These are phyloP conservation scores for Epithele typhae DNA, from an alignment of 768 basidiomycete species.

Conservation along the genomic window DNA sequence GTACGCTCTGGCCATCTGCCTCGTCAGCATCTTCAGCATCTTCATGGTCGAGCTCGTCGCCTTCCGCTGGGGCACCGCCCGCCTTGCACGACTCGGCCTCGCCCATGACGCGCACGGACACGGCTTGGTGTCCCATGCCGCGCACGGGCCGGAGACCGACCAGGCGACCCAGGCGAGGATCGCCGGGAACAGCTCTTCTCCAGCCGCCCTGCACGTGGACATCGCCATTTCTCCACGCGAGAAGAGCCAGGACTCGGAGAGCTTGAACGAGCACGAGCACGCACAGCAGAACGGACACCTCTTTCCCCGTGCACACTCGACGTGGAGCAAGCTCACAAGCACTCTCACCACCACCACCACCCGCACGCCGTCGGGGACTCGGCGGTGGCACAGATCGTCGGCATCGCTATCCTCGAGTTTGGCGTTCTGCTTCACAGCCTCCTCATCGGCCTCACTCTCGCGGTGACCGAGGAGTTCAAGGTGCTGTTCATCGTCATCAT, in stretches of 20 bases:
- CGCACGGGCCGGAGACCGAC: constrained; percentile 63
- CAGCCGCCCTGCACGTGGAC: constrained; percentile 3
- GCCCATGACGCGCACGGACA: constrained; percentile 69
- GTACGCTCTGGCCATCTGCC: constrained; percentile 76
- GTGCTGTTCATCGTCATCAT: constrained; percentile 85
- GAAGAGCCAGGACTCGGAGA: constrained; percentile 5
- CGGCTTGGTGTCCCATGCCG: constrained; percentile 47
- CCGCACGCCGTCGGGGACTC: constrained; percentile 29
- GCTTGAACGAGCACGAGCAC: constrained; percentile 6
- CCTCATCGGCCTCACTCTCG: constrained; percentile 86
- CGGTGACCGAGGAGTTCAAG: constrained; percentile 80
- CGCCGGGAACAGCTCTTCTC: too few species aligned
- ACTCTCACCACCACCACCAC: neutral
- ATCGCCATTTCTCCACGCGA: neutral
- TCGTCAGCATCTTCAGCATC: constrained; percentile 76
- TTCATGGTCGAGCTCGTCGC: constrained; percentile 85
- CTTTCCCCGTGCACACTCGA: constrained; percentile 13
- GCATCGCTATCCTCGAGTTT: constrained; percentile 90
- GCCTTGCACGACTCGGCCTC: constrained; percentile 62
- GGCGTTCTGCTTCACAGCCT: constrained; percentile 87
- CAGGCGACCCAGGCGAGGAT: constrained; percentile 2
- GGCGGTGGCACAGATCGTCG: constrained; percentile 68
- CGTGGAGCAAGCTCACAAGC: constrained; percentile 3
- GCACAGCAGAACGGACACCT: neutral
- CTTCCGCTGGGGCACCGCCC: constrained; percentile 80